Base-by-base conservation (phyloP, 345 rosid genomes). In the Noccaea bulbosa region DNA sequence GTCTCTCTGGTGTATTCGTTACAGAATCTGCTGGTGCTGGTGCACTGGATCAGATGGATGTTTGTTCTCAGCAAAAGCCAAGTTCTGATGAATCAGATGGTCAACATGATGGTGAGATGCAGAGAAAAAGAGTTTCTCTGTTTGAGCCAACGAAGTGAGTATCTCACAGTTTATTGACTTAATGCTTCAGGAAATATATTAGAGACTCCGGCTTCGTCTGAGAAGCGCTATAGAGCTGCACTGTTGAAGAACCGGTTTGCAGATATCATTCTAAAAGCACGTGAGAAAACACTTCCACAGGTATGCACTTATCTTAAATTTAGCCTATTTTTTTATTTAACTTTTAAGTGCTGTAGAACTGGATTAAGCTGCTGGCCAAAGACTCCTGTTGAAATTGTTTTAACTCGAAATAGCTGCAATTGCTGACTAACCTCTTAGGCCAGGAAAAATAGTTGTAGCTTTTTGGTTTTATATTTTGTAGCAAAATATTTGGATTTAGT, bases 191-290 rank as follows among this genome's bases (percentile, higher is more conserved):
- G 90, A 82, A 96, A 91, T 62, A 78, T 12, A 48, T 22, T 49
- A 59, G 91, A 84, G 80, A 88, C 85, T 79, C 92, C 79, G 61
- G 85, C 77, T 51, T 83, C 93, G 50, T 88, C 99, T 51, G 96
- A 86, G 54, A 94, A 88, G 78, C 84, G 75, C 34, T 88, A 87
- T 78, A 87, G 97, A 69, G 93, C 97, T 65, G 97, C 97, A 50
- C 17, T 84, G 35, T 69, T 94, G 78, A 89, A 85, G 81, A 87
- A 77, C 41, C 88, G 94, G 46, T 94, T 91, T 79, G 99, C 97
- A 24, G 99, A 94, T 79, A 94, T 90, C 62, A 94, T 94, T 70
- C 79, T 91, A 52, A 94, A 88, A 81, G 97, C 99, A 61, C 88
- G 89, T 35, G 97, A 89, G 60, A 94, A 91, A 79, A 81, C 96